A percentile compares a stretch with the other conserved stretches of the same genome.
Evolutionary conservation across 176 grass and related monocot genomes (phyloP).

Genomic region (Juncus inflexus): DNA sequence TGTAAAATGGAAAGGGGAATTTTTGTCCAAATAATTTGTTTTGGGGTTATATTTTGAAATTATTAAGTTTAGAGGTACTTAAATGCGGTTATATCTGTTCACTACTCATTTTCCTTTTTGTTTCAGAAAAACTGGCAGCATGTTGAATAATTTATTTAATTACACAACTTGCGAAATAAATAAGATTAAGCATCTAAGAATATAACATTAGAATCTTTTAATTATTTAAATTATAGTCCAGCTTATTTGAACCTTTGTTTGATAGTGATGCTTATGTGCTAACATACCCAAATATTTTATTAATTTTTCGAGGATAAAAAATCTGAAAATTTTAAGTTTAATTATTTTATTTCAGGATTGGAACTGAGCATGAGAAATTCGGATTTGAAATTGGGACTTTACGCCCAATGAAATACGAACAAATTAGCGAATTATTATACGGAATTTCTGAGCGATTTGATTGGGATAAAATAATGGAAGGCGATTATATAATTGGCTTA

Average conservation of each 20-base stretch:
- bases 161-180: slow-evolving; percentile 17
- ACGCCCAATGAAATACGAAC: slow-evolving; percentile 83
- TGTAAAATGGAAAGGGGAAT: too few species aligned
- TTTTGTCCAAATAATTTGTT: too few species aligned
- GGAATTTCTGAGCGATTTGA: slow-evolving; percentile 83
- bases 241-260: neutral
- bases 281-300: neutral
- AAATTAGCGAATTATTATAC: slow-evolving; percentile 77
- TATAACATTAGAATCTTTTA: slow-evolving; percentile 2
- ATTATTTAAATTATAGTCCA: slow-evolving; percentile 2
- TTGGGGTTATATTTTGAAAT: too few species aligned
- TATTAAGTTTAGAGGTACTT: neutral
- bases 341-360: slow-evolving; percentile 60
- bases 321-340: neutral
- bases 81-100: neutral
- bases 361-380: slow-evolving; percentile 97
- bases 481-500: slow-evolving; percentile 70
- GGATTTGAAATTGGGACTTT: slow-evolving; percentile 85
- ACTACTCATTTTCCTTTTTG: neutral
- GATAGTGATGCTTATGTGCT: slow-evolving; percentile 7
- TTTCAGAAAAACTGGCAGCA: neutral
- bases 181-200: slow-evolving; percentile 14
- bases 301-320: neutral
- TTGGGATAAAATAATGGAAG: slow-evolving; percentile 96
- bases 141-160: neutral